phyloP scores from a whole-genome alignment of 2,329 filamentous ascomycete species.

The Tolypocladium pustulatum region DNA sequence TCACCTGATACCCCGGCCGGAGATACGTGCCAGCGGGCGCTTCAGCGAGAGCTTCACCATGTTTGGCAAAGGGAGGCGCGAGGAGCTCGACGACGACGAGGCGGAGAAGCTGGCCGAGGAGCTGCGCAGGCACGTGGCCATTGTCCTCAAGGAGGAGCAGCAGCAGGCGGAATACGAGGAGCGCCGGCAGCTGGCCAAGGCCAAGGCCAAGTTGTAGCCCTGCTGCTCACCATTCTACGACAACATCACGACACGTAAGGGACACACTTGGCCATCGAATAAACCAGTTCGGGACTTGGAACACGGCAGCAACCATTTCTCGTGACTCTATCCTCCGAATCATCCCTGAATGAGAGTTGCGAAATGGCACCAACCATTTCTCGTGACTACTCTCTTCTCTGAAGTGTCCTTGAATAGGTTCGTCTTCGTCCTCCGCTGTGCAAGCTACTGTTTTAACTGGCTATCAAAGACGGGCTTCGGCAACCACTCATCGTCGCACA shows the following conservation, averaged over 20 bases:
- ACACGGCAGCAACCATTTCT: not conserved
- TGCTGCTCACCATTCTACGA: not conserved
- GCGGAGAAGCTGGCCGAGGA: conserved; percentile 47
- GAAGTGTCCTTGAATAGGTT: not conserved
- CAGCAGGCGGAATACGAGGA: conserved; percentile 10
- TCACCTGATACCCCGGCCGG: conserved; percentile 81
- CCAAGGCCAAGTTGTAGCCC: conserved; percentile 24
- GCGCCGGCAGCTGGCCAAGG: conserved; percentile 4
- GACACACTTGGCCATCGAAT: not conserved
- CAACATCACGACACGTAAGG: not conserved
- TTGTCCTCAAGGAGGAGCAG: conserved; percentile 33
- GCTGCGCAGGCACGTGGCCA: conserved; percentile 38
- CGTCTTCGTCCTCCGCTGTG: not conserved
- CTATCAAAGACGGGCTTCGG: conserved; percentile 76
- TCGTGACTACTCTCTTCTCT: too few species aligned
- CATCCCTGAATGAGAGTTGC: too few species aligned
- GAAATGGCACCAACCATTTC: too few species aligned
- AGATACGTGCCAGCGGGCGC: conserved; percentile 43
- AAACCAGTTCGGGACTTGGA: not conserved
- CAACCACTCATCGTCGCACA: conserved; percentile 64
- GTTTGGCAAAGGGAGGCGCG: conserved; percentile 65
- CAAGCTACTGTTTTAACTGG: conserved; percentile 38
- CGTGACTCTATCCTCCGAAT: too few species aligned
- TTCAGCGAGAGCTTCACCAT: conserved; percentile 64
- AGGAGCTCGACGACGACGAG: conserved; percentile 70